A percentile compares a stretch with the other conserved stretches of the same genome.
These are phyloP conservation scores for Coniferiporia sulphurascens DNA, from an alignment of 1,284 basidiomycete genomes.

Conservation along the genomic window DNA sequence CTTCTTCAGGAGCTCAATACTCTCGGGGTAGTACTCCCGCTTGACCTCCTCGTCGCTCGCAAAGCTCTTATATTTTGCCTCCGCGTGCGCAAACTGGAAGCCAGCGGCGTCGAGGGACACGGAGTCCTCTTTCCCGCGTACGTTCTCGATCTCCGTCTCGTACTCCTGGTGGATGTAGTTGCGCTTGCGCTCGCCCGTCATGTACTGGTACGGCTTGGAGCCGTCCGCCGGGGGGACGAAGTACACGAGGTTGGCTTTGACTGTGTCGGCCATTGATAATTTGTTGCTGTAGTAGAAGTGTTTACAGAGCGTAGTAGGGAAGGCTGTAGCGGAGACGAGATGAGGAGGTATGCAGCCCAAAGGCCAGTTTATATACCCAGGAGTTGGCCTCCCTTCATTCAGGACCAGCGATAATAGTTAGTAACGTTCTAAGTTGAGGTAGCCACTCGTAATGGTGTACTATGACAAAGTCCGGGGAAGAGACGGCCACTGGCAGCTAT, in stretches of 20 bases:
- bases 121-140: conserved; percentile 46
- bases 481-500: no score
- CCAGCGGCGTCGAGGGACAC: conserved; percentile 50
- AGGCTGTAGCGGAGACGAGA: no score
- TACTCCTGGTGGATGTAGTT: conserved; percentile 21
- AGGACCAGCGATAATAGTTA: no score
- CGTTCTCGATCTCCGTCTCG: conserved; percentile 44
- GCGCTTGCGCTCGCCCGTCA: neutral
- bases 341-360: no score
- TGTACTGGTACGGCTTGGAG: conserved; percentile 15
- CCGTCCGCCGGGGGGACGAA: conserved; percentile 19
- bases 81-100: conserved; percentile 43
- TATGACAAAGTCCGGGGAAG: no score
- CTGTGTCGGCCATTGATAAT: conserved; percentile 8
- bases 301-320: no score
- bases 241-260: conserved; percentile 13
- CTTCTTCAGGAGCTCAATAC: conserved; percentile 51
- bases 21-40: conserved; percentile 56
- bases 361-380: no score
- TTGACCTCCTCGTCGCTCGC: conserved; percentile 43
- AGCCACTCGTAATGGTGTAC: no score
- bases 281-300: neutral
- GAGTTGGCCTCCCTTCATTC: no score
- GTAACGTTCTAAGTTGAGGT: no score
- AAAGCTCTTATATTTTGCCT: conserved; percentile 41